phyloP scores from a whole-genome alignment of 148 eudicot genomes.

The Rhododendron mucronatum region DNA sequence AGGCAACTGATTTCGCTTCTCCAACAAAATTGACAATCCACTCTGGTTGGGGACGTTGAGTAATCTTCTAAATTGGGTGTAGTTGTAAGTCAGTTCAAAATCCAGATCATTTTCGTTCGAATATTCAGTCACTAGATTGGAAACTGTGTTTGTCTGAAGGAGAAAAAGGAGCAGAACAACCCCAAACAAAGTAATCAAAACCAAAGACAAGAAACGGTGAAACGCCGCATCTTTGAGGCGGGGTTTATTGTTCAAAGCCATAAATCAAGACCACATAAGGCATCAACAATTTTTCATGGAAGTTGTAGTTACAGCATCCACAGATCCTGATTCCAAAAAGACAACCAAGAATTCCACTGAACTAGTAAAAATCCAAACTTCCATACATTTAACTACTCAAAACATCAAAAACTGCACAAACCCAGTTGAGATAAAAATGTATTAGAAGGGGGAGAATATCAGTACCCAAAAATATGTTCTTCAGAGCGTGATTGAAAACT shows the following conservation, averaged over 20 bases:
- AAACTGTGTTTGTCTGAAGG: slow-evolving; percentile 31
- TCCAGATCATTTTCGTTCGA: slow-evolving; percentile 25
- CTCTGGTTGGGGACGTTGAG: slow-evolving; percentile 52
- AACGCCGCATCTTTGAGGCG: slow-evolving; percentile 38
- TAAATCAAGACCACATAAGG: slow-evolving; percentile 19
- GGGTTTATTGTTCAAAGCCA: slow-evolving; percentile 48
- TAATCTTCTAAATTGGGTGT: not conserved
- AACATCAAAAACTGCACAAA: not conserved
- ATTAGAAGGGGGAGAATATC: slow-evolving; percentile 2
- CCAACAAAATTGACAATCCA: slow-evolving; percentile 49
- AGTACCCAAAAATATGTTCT: slow-evolving; percentile 9
- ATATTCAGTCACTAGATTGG: slow-evolving; percentile 15
- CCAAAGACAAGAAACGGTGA: slow-evolving; percentile 36
- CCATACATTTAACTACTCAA: not conserved
- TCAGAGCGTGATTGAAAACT: not conserved
- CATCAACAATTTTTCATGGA: not conserved
- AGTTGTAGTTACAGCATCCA: not conserved
- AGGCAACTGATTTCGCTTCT: slow-evolving; percentile 47
- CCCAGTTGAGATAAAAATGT: not conserved
- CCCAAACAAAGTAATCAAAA: slow-evolving; percentile 35
- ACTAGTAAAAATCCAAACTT: not conserved
- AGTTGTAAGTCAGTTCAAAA: slow-evolving; percentile 1
- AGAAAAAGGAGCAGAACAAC: slow-evolving; percentile 36
- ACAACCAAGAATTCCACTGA: not conserved
- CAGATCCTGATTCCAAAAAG: not conserved